phyloP scores from a whole-genome alignment of 2,329 filamentous ascomycete species.

The Aureobasidium sp. region DNA sequence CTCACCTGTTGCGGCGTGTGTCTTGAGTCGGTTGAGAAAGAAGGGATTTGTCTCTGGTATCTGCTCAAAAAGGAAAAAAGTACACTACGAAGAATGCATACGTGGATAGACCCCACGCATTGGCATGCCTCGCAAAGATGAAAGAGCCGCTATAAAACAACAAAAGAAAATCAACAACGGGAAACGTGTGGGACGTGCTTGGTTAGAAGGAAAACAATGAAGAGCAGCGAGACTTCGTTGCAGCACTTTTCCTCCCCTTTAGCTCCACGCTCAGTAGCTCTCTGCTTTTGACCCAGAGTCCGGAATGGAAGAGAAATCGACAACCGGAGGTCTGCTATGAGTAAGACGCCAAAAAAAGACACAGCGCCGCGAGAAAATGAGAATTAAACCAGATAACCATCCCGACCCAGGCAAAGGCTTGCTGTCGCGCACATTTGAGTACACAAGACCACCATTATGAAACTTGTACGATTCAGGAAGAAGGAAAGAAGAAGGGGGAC shows the following conservation, averaged over 20 bases:
- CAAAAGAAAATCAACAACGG: not conserved
- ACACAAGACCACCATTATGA: conserved; percentile 12
- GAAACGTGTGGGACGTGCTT: not conserved
- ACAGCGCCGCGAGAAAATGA: not conserved
- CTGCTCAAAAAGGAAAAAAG: conserved; percentile 6
- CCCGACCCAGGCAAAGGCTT: conserved; percentile 9
- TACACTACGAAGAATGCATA: conserved; percentile 7
- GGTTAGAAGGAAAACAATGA: not conserved
- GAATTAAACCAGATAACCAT: conserved; percentile 7
- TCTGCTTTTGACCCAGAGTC: not conserved
- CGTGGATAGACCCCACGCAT: not conserved
- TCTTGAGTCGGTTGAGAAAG: not conserved
- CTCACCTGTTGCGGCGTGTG: not conserved
- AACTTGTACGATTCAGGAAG: conserved; percentile 8
- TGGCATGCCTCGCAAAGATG: not conserved
- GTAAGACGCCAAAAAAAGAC: conserved; percentile 2
- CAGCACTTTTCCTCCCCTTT: conserved; percentile 9
- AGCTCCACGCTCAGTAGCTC: not conserved
- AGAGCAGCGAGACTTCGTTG: not conserved
- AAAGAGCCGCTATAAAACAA: conserved; percentile 7
- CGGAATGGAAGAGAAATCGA: not conserved
- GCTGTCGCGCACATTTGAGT: conserved; percentile 5
- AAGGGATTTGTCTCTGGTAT: conserved; percentile 9
- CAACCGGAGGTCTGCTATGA: not conserved
- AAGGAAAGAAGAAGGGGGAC: conserved; percentile 11